Conservation (phyloP, 148 eudicot species). For the Rhododendron williamsianum region DNA sequence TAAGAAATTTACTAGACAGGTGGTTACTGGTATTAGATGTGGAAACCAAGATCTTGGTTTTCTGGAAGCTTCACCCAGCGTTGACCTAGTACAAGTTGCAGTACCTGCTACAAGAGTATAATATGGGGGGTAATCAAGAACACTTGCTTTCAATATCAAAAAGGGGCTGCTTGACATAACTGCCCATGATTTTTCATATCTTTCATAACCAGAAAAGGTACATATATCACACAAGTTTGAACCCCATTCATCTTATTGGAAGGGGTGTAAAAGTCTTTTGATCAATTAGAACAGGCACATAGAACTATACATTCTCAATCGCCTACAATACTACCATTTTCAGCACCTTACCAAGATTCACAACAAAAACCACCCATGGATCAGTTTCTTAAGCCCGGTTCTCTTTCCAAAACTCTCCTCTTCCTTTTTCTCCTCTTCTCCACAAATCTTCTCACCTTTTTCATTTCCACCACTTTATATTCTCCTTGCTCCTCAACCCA, state of each 20-base stretch:
- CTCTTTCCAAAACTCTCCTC: constrained; percentile 21
- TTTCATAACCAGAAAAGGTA: too few species aligned
- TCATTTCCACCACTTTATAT: constrained; percentile 33
- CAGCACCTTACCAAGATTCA: not conserved
- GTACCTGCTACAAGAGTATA: constrained; percentile 14
- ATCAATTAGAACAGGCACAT: not conserved
- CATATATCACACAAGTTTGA: not conserved
- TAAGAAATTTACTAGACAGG: not conserved
- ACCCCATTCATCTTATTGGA: not conserved
- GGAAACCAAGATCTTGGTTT: not conserved
- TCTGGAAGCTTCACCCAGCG: not conserved
- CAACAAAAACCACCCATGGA: constrained; percentile 15
- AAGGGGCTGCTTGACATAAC: not conserved
- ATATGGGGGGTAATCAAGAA: not conserved
- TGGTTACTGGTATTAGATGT: not conserved
- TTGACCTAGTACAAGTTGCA: constrained; percentile 10
- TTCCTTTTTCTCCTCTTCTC: constrained; percentile 36
- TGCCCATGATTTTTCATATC: not conserved
- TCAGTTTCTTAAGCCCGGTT: constrained; percentile 8
- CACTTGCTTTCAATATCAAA: not conserved
- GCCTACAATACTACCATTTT: not conserved
- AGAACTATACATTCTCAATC: not conserved
- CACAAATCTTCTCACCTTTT: constrained; percentile 37
- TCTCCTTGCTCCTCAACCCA: constrained; percentile 26
- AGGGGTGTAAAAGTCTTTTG: not conserved